A percentile compares a stretch with the other conserved stretches of the same genome.
phyloP scores from a whole-genome alignment of 306 rosid genomes.

The Castanospermum australe region DNA sequence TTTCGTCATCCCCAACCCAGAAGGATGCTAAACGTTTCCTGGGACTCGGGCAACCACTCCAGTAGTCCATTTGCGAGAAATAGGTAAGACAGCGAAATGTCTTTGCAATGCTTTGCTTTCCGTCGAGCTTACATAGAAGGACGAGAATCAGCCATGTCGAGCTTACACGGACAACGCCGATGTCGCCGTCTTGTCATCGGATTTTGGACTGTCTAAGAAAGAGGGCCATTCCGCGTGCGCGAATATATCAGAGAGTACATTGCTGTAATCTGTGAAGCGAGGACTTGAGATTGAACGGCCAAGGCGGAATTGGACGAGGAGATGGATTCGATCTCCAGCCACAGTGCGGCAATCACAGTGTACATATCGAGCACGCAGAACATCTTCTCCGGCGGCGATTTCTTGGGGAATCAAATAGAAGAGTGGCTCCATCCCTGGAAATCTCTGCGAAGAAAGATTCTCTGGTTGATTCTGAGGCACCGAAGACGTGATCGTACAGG shows the following conservation, averaged over 20 bases:
- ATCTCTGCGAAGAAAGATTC: constrained; percentile 69
- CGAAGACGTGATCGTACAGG: constrained; percentile 70
- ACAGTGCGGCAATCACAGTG: constrained; percentile 30
- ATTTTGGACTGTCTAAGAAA: constrained; percentile 34
- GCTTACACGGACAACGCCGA: constrained; percentile 27
- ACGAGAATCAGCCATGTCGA: constrained; percentile 58
- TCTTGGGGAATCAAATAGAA: constrained; percentile 69
- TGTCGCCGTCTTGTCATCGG: constrained; percentile 12
- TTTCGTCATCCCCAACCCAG: too few relatives aligned
- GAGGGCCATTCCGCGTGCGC: constrained; percentile 30
- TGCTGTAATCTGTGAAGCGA: constrained; percentile 54
- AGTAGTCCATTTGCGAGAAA: constrained; percentile 69
- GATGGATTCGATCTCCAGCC: constrained; percentile 63
- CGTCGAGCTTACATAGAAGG: constrained; percentile 71
- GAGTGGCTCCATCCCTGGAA: constrained; percentile 55
- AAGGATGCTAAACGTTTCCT: too few relatives aligned
- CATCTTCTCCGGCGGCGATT: constrained; percentile 48
- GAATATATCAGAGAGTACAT: constrained; percentile 53
- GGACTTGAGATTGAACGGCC: constrained; percentile 39
- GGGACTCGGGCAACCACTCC: too few relatives aligned
- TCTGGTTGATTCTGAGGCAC: constrained; percentile 46
- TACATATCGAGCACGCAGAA: constrained; percentile 70
- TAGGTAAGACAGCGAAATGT: constrained; percentile 50
- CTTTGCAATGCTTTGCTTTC: constrained; percentile 57
- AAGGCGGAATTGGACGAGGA: constrained; percentile 52